Evolutionary conservation across 1,284 basidiomycete species (phyloP).

Genomic region (Cutaneotrichosporon cutaneum): DNA sequence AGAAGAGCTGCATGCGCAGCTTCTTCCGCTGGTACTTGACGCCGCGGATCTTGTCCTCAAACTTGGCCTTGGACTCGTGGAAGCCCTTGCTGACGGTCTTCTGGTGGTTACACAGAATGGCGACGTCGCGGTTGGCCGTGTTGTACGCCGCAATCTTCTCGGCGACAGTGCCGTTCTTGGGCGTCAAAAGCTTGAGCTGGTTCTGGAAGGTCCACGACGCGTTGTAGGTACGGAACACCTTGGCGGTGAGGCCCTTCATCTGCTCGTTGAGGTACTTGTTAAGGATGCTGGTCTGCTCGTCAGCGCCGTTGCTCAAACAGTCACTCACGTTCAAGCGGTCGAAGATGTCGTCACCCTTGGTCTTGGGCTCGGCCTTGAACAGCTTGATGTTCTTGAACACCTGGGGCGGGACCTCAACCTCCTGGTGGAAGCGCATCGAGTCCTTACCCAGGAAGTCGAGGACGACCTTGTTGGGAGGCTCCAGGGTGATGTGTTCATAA

Average conservation of each 20-base stretch:
- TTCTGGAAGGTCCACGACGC: conserved; percentile 91
- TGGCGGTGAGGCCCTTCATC: conserved; percentile 95
- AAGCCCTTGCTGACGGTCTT: conserved; percentile 86
- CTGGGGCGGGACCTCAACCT: conserved; percentile 78
- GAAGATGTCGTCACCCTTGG: conserved; percentile 83
- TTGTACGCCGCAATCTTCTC: conserved; percentile 96
- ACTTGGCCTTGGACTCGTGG: conserved; percentile 86
- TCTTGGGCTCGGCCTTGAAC: conserved; percentile 85
- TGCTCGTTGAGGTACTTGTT: conserved; percentile 88
- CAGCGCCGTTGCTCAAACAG: neutral
- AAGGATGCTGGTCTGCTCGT: conserved; percentile 67
- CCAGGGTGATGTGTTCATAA: conserved; percentile 88
- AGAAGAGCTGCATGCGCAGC: conserved; percentile 75
- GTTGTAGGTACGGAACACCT: conserved; percentile 99
- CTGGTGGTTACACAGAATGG: conserved; percentile 97
- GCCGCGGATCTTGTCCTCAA: conserved; percentile 71
- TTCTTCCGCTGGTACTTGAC: conserved; percentile 95
- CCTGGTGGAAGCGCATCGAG: conserved; percentile 92
- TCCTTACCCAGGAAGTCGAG: conserved; percentile 98
- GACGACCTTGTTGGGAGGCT: conserved; percentile 74
- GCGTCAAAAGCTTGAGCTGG: conserved; percentile 70
- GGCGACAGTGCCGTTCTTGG: conserved; percentile 70
- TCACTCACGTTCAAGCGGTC: conserved; percentile 82
- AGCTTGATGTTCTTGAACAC: conserved; percentile 88
- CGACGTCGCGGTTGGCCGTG: conserved; percentile 89